A percentile compares a stretch with the other conserved stretches of the same genome.
phyloP scores from a whole-genome alignment of 257 asterid genomes.

The Nicotiana knightiana region DNA sequence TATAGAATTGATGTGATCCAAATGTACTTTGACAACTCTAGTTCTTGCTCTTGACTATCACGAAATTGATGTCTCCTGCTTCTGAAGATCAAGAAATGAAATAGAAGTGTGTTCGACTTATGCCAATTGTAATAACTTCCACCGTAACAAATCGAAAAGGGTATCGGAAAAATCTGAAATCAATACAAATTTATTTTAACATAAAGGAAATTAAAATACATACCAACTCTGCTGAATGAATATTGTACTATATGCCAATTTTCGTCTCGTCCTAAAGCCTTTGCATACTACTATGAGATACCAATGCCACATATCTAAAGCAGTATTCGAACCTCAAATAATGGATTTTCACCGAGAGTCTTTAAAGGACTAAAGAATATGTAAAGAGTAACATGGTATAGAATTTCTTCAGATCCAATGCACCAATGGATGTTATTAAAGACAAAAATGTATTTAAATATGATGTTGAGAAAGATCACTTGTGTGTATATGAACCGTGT shows the following conservation, averaged over 20 bases:
- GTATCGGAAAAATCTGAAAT: not conserved
- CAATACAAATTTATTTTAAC: not conserved
- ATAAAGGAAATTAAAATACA: no score
- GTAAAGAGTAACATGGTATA: conserved; percentile 83
- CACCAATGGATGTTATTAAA: conserved; percentile 75
- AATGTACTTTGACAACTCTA: no score
- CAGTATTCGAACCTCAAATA: conserved; percentile 72
- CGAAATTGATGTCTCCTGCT: no score
- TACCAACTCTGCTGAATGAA: no score
- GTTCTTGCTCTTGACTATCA: no score
- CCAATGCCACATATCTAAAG: conserved; percentile 46
- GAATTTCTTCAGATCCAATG: conserved; percentile 80
- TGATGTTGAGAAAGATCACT: conserved; percentile 79
- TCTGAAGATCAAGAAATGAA: no score
- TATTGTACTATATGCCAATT: no score
- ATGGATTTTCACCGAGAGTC: conserved; percentile 63
- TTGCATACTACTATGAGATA: not conserved
- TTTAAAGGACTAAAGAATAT: conserved; percentile 88
- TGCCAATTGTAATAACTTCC: conserved; percentile 21
- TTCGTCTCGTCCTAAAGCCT: no score
- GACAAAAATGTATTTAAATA: conserved; percentile 78
- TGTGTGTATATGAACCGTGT: conserved; percentile 24
- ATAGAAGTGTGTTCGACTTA: not conserved
- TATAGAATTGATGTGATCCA: no score
- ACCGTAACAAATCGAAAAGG: not conserved